Base-by-base conservation (phyloP, 2,329 filamentous ascomycete species). In the Fusarium foetens region DNA sequence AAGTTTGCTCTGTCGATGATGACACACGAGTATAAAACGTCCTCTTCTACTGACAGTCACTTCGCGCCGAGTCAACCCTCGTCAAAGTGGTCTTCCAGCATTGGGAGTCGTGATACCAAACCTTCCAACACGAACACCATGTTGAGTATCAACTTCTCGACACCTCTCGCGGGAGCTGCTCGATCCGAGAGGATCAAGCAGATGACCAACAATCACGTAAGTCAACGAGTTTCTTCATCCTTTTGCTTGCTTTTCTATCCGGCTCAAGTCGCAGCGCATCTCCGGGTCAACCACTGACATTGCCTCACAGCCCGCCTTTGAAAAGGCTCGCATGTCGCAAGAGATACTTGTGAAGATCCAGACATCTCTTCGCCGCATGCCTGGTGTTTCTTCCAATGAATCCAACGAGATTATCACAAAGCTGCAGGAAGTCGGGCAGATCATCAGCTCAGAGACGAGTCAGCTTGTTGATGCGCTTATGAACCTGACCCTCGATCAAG, bases 141-240 rank as follows among this genome's bases (percentile, higher is more conserved):
- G 81, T 68, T 83, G 45, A 80, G 80, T 17, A 79, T 83, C 58
- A 80, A 83, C 75, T 83, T 83, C 57, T 79, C 79, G n/a, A 79
- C 80, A 29, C 81, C 82, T n/a, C 78, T 83, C 2, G 77, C 79
- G 8, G 82, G 81, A 39, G 72, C 76, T 66, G 80, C 80, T 49
- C 80, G 82, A 8, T 72, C 76, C 7, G 80, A 82, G 60, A 76
- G 79, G 52, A 79, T 83, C 59, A 80, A 81, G 54, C 81, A 82
- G 66, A 80, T 83, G 78, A 77, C 79, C 39, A 81, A 80, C 55
- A 81, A 80, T 41, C 82, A 83, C 68, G 82, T 81, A 72, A 73
- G 81, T 79, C 31, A 10, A 29, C 36, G 19, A 36, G n/a, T 39
- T 19, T 27, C n/a, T 8, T 54, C 2, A 39, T 41, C 21, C 14